Conservation (phyloP, 345 rosid genomes). For the Euphorbia pulcherrima region DNA sequence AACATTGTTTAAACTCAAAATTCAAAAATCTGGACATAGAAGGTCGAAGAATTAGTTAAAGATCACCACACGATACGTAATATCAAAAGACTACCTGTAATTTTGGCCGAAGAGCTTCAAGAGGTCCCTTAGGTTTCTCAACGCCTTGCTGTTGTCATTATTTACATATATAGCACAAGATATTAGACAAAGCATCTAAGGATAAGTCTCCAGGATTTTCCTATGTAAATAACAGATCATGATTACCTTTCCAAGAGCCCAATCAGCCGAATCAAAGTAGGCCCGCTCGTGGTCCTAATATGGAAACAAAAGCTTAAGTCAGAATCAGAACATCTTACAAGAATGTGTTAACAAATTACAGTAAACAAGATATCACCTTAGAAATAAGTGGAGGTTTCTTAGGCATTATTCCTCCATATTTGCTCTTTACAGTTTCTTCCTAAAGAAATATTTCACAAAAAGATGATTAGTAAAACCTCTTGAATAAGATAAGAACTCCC, state of each 20-base stretch:
- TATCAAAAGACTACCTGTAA: constrained; percentile 56
- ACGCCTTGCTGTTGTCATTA: constrained; percentile 78
- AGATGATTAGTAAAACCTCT: background rate
- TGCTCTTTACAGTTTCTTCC: constrained; percentile 77
- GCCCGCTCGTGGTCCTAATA: constrained; percentile 94
- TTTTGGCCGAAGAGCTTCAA: constrained; percentile 98
- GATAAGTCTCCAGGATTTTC: constrained; percentile 6
- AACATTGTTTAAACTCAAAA: background rate
- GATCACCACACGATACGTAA: background rate
- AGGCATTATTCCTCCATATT: constrained; percentile 91
- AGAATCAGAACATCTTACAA: background rate
- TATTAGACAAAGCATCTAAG: constrained; percentile 17
- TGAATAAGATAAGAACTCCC: background rate
- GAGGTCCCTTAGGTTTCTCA: constrained; percentile 97
- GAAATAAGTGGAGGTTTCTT: constrained; percentile 99
- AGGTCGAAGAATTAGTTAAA: background rate
- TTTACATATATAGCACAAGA: constrained; percentile 1
- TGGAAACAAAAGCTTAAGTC: constrained; percentile 20
- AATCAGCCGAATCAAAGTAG: constrained; percentile 97
- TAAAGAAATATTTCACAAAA: constrained; percentile 7
- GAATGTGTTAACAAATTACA: background rate
- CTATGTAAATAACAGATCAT: constrained; percentile 1
- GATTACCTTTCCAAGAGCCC: constrained; percentile 98
- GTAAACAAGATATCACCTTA: constrained; percentile 45
- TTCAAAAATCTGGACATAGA: background rate